A percentile compares a stretch with the other conserved stretches of the same genome.
Conservation (phyloP, 2,329 filamentous ascomycete species). For the Aspergillus sp. region DNA sequence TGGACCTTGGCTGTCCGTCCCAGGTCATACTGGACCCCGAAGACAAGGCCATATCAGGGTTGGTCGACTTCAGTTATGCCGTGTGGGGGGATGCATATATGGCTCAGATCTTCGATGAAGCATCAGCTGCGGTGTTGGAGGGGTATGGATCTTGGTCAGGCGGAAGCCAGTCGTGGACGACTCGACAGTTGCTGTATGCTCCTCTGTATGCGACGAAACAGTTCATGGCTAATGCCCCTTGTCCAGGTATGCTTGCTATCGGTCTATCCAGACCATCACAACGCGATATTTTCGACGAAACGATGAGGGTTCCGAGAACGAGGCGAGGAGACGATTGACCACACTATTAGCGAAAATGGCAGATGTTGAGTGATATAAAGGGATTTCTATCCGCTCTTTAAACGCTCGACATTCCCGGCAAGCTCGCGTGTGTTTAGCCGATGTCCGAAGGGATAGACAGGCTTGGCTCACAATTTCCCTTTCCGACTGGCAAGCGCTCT, state of each 20-base stretch:
- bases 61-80: slow-evolving; percentile 53
- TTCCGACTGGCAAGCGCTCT: too few relatives aligned
- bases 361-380: slow-evolving; percentile 6
- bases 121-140: slow-evolving; percentile 33
- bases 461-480: too few relatives aligned
- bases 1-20: slow-evolving; percentile 47
- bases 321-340: slow-evolving; percentile 35
- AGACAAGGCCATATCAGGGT: slow-evolving; percentile 48
- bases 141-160: slow-evolving; percentile 30
- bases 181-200: slow-evolving; percentile 36
- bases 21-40: slow-evolving; percentile 52
- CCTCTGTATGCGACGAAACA: background rate
- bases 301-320: slow-evolving; percentile 34
- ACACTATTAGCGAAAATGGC: slow-evolving; percentile 29
- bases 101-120: slow-evolving; percentile 47
- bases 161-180: slow-evolving; percentile 23
- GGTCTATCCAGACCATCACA: slow-evolving; percentile 33
- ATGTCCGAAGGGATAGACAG: too few relatives aligned
- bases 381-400: too few relatives aligned
- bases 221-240: background rate
- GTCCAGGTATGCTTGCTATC: slow-evolving; percentile 39
- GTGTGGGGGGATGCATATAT: slow-evolving; percentile 58
- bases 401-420: too few relatives aligned
- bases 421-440: too few relatives aligned
- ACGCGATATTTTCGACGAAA: slow-evolving; percentile 39